phyloP scores from a whole-genome alignment of 139 green algal species.

The Pycnococcus provasolii region DNA sequence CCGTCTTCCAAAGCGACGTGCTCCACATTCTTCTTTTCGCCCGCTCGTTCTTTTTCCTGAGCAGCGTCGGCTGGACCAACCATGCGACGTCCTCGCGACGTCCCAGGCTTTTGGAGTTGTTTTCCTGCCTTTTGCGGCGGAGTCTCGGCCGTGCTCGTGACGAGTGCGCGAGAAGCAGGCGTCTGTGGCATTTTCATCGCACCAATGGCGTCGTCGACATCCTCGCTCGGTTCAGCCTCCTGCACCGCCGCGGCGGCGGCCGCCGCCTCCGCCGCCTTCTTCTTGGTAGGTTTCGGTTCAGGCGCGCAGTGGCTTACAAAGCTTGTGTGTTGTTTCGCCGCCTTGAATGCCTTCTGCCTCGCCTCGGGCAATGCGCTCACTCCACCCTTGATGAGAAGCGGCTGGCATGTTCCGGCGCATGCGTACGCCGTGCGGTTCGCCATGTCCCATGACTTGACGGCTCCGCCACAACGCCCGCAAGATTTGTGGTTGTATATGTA shows the following conservation, averaged over 20 bases:
- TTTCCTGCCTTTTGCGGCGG: not conserved
- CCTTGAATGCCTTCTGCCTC: conserved; percentile 30
- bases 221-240: conserved; percentile 9
- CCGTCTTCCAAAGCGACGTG: conserved; percentile 56
- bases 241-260: not conserved
- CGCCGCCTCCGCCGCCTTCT: not conserved
- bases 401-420: conserved; percentile 57
- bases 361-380: conserved; percentile 8
- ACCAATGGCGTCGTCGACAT: not conserved
- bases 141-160: not conserved
- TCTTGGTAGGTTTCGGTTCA: conserved; percentile 36
- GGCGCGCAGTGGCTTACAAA: conserved; percentile 50
- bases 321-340: conserved; percentile 11
- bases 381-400: conserved; percentile 3
- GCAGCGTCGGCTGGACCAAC: conserved; percentile 42
- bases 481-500: conserved; percentile 77
- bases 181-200: not conserved
- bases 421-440: conserved; percentile 52
- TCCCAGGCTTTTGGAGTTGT: no score
- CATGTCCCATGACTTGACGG: conserved; percentile 62
- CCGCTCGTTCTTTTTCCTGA: conserved; percentile 53
- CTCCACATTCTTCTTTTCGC: conserved; percentile 61
- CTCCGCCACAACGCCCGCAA: conserved; percentile 54
- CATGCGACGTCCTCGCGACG: no score
- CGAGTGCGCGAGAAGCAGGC: not conserved